Evolutionary conservation across 176 grass and related monocot species (phyloP).

Genomic region (Triticum monococcum): DNA sequence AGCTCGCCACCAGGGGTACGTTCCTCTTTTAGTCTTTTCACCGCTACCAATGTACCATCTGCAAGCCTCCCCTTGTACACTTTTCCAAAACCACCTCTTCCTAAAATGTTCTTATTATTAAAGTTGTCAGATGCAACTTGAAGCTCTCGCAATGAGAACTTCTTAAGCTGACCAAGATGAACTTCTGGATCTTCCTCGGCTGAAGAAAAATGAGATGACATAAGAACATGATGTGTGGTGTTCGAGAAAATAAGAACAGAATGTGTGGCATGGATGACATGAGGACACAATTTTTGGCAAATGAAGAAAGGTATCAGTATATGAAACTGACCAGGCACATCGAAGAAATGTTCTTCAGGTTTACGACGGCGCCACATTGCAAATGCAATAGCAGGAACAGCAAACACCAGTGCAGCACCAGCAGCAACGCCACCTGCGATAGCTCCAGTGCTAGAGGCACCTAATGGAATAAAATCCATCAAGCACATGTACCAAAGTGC

Average conservation of each 20-base stretch:
- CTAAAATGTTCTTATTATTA: constrained; percentile 62
- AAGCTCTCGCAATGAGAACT: constrained; percentile 69
- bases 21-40: constrained; percentile 75
- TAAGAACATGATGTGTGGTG: constrained; percentile 26
- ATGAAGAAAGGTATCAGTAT: background rate
- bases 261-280: constrained; percentile 6
- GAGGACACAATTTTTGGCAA: background rate
- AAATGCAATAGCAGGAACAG: constrained; percentile 61
- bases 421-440: constrained; percentile 54
- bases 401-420: constrained; percentile 55
- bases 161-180: constrained; percentile 72
- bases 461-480: constrained; percentile 31
- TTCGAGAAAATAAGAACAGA: constrained; percentile 20
- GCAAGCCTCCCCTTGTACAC: constrained; percentile 73
- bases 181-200: constrained; percentile 73
- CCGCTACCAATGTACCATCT: constrained; percentile 67
- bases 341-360: constrained; percentile 74
- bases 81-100: constrained; percentile 78
- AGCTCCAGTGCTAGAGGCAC: constrained; percentile 45
- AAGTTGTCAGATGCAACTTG: constrained; percentile 68
- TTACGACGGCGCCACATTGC: constrained; percentile 66
- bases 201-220: constrained; percentile 33
- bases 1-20: constrained; percentile 60
- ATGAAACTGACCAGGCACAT: constrained; percentile 55
- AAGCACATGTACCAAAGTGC: background rate